Conservation (phyloP, 2,329 filamentous ascomycete species). For the Monosporascus sp. region DNA sequence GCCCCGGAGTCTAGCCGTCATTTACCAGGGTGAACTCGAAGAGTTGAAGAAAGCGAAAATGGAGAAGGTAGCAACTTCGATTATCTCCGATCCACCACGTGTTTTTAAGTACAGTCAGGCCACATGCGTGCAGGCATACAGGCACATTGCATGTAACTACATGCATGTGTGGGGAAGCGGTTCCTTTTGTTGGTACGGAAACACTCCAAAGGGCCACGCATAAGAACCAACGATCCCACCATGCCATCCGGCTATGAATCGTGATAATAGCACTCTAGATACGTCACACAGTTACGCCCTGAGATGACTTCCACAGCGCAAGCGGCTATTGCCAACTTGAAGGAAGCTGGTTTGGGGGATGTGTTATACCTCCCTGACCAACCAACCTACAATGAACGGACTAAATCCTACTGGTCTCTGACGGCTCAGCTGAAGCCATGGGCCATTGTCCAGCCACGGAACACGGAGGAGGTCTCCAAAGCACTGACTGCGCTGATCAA, state of each 20-base stretch:
- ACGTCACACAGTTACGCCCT: not conserved
- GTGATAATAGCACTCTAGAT: too few species aligned
- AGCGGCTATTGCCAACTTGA: conserved; percentile 1
- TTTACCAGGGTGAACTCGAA: too few species aligned
- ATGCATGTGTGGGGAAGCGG: not conserved
- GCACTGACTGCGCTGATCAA: conserved; percentile 8
- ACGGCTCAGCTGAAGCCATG: conserved; percentile 8
- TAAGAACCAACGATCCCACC: not conserved
- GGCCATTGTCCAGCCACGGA: conserved; percentile 14
- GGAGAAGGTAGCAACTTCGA: too few species aligned
- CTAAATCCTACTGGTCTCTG: conserved; percentile 11
- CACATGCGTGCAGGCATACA: not conserved
- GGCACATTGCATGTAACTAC: not conserved
- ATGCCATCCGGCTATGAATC: too few species aligned
- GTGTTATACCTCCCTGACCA: conserved; percentile 3
- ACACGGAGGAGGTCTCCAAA: conserved; percentile 13
- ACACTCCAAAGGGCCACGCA: not conserved
- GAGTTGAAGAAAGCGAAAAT: too few species aligned
- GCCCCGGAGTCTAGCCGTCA: too few species aligned
- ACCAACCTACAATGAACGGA: conserved; percentile 6
- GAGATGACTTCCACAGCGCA: not conserved
- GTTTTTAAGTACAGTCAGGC: too few species aligned
- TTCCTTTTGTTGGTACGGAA: not conserved
- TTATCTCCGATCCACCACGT: too few species aligned
- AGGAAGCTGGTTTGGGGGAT: conserved; percentile 3